Percentiles rank a stretch among this genome's conserved stretches.
Evolutionary conservation across 2,329 filamentous ascomycete genomes (phyloP).

Genomic region (Teratosphaeria gauchensis): DNA sequence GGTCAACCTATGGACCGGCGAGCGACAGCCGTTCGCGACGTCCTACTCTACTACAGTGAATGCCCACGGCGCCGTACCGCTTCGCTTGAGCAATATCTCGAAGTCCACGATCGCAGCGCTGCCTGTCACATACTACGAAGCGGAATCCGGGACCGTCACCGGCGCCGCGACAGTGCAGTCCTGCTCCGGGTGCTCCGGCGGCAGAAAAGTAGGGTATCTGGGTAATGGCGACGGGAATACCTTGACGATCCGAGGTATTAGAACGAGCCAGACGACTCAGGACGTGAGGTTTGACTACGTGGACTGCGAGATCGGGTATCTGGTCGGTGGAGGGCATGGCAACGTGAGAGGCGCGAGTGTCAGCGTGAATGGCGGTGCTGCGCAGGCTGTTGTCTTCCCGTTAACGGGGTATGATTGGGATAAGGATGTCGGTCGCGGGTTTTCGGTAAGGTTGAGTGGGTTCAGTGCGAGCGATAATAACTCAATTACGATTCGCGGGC

Average conservation of each 20-base stretch:
- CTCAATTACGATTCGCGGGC: neutral
- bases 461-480: neutral
- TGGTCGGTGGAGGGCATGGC: conserved; percentile 6
- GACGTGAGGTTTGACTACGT: conserved; percentile 31
- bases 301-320: conserved; percentile 32
- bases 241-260: conserved; percentile 22
- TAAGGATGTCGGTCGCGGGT: neutral
- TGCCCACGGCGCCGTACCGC: neutral
- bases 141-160: conserved; percentile 21
- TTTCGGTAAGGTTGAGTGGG: neutral
- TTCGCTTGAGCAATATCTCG: neutral
- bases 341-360: conserved; percentile 31
- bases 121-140: conserved; percentile 17
- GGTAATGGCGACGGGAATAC: conserved; percentile 8
- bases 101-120: neutral
- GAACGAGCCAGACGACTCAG: conserved; percentile 20
- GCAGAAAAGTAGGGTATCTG: conserved; percentile 27
- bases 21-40: neutral
- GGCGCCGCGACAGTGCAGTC: conserved; percentile 21
- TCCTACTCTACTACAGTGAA: neutral
- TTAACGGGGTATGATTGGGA: conserved; percentile 7
- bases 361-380: conserved; percentile 28
- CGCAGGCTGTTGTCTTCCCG: conserved; percentile 30
- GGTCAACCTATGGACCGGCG: neutral
- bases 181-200: conserved; percentile 27